Evolutionary conservation across 2,329 filamentous ascomycete genomes (phyloP).

Genomic region (Hypoxylon sp.): DNA sequence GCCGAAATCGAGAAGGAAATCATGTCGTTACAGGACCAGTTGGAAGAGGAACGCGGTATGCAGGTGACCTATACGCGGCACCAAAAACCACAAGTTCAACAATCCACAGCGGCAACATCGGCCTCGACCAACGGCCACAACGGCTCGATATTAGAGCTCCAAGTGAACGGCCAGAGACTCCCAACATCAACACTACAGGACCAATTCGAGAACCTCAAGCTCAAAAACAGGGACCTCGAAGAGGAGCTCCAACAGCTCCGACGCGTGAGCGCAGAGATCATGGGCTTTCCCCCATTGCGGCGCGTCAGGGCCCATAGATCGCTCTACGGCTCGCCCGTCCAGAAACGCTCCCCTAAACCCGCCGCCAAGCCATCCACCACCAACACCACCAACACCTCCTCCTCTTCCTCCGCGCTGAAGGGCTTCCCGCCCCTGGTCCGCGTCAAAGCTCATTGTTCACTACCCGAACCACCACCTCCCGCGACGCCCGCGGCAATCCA

Average conservation of each 20-base stretch:
- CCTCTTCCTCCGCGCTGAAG: not conserved
- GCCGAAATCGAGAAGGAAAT: not conserved
- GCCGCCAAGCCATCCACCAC: not conserved
- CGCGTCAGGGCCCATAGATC: not conserved
- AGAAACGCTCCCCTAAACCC: not conserved
- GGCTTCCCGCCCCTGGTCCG: not conserved
- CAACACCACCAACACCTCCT: too few relatives aligned
- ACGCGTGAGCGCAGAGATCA: not conserved
- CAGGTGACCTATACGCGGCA: not conserved
- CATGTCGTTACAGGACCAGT: not conserved
- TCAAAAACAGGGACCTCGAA: slow-evolving; percentile 5
- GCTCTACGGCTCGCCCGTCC: not conserved
- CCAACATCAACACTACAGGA: not conserved
- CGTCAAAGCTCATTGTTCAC: not conserved
- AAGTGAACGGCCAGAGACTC: not conserved
- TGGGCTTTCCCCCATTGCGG: slow-evolving; percentile 7
- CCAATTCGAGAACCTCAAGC: not conserved
- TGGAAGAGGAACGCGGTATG: not conserved
- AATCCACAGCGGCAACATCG: not conserved
- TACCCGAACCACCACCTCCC: not conserved
- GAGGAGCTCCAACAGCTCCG: slow-evolving; percentile 3
- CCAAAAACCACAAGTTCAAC: not conserved
- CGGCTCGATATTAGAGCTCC: not conserved
- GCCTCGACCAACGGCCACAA: not conserved
- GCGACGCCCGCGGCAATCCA: not conserved